Percentiles rank a stretch among this genome's conserved stretches.
phyloP scores from a whole-genome alignment of 2,329 filamentous ascomycete genomes.

The Sordariomycetes sp. region DNA sequence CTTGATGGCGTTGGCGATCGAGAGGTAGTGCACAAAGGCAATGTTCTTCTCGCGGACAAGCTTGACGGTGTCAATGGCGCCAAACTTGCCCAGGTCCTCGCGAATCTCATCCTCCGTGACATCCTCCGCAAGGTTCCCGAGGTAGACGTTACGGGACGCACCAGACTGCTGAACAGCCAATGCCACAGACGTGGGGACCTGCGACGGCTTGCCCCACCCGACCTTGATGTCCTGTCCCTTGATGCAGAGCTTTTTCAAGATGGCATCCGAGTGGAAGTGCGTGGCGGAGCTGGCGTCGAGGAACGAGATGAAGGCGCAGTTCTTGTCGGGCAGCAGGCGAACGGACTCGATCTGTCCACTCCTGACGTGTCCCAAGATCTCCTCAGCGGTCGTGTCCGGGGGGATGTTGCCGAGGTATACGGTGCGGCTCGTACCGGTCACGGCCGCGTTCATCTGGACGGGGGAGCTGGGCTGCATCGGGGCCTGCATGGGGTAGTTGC shows the following conservation, averaged over 20 bases:
- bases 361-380: slow-evolving; percentile 90
- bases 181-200: slow-evolving; percentile 95
- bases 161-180: slow-evolving; percentile 95
- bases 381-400: slow-evolving; percentile 92
- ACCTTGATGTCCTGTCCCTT: slow-evolving; percentile 99
- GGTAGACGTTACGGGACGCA: slow-evolving; percentile 92
- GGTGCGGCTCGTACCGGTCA: slow-evolving; percentile 87
- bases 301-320: slow-evolving; percentile 99
- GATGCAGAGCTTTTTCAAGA: slow-evolving; percentile 98
- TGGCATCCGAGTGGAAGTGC: slow-evolving; percentile 98
- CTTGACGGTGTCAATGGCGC: slow-evolving; percentile 94
- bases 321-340: slow-evolving; percentile 93
- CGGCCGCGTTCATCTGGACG: slow-evolving; percentile 66
- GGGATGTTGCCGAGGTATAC: slow-evolving; percentile 98
- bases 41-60: slow-evolving; percentile 97
- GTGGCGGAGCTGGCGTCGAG: slow-evolving; percentile 95
- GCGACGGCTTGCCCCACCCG: slow-evolving; percentile 97
- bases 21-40: slow-evolving; percentile 94
- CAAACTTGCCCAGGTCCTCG: slow-evolving; percentile 93
- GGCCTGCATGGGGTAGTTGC: slow-evolving; percentile 53
- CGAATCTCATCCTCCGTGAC: slow-evolving; percentile 84
- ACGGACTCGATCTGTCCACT: slow-evolving; percentile 99
- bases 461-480: slow-evolving; percentile 60
- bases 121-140: slow-evolving; percentile 88
- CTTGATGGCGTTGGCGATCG: slow-evolving; percentile 97